Evolutionary conservation across 345 rosid species (phyloP).

Genomic region (Combretum micranthum): DNA sequence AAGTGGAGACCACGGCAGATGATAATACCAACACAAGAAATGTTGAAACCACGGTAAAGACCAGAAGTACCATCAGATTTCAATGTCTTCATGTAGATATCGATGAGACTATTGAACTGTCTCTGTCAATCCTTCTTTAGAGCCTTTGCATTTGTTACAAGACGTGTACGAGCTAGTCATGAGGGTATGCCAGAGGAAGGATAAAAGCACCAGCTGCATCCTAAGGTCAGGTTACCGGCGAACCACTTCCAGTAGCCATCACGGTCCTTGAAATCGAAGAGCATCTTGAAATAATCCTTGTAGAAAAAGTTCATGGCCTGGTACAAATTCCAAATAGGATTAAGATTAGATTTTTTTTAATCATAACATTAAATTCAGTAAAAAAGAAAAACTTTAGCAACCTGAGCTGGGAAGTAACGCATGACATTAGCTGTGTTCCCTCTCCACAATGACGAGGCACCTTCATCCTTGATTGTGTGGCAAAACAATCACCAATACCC

Average conservation of each 20-base stretch:
- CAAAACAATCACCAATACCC: slow-evolving; percentile 32
- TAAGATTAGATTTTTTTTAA: neutral
- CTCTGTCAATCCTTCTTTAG: slow-evolving; percentile 83
- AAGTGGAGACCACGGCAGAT: slow-evolving; percentile 87
- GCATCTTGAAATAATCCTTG: slow-evolving; percentile 82
- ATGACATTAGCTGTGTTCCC: slow-evolving; percentile 41
- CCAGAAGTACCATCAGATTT: slow-evolving; percentile 72
- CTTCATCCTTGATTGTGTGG: slow-evolving; percentile 30
- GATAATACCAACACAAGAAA: slow-evolving; percentile 74
- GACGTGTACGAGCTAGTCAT: slow-evolving; percentile 89
- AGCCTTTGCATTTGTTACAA: slow-evolving; percentile 83
- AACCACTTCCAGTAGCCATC: slow-evolving; percentile 91
- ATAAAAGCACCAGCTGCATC: slow-evolving; percentile 88
- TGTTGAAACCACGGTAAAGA: slow-evolving; percentile 88
- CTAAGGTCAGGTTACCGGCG: slow-evolving; percentile 87
- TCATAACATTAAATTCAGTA: no score
- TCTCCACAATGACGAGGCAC: slow-evolving; percentile 30
- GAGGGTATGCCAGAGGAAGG: slow-evolving; percentile 70
- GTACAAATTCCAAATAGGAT: slow-evolving; percentile 2
- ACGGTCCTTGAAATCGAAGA: slow-evolving; percentile 79
- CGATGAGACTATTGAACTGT: slow-evolving; percentile 73
- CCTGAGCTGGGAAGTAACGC: slow-evolving; percentile 41
- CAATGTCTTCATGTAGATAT: slow-evolving; percentile 75
- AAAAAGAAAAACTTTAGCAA: neutral
- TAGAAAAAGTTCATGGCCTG: slow-evolving; percentile 92